These are phyloP conservation scores for Epichloe amarillans DNA, from an alignment of 2,329 filamentous ascomycete species.

Conservation along the genomic window DNA sequence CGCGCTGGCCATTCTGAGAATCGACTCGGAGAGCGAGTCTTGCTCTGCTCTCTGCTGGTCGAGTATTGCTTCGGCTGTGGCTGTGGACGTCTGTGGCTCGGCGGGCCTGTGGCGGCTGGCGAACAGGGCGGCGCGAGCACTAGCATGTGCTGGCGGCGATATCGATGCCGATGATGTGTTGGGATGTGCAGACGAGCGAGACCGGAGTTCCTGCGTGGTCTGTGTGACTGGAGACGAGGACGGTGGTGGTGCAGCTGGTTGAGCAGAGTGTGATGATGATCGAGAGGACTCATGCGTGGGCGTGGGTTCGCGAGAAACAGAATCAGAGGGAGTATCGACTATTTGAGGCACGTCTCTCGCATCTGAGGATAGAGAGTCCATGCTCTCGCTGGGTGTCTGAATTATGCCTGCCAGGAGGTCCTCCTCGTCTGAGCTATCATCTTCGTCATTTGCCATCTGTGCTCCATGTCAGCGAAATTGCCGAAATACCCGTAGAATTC, in stretches of 20 bases:
- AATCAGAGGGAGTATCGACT: constrained; percentile 9
- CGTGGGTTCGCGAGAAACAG: constrained; percentile 2
- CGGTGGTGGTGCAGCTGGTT: constrained; percentile 5
- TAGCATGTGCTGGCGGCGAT: constrained; percentile 17
- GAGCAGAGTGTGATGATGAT: constrained; percentile 4
- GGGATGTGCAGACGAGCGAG: constrained; percentile 13
- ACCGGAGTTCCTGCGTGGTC: constrained; percentile 22
- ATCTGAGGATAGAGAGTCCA: constrained; percentile 26
- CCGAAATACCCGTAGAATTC: neutral
- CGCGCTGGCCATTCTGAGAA: constrained; percentile 66
- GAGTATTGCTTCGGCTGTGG: constrained; percentile 57
- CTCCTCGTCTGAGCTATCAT: constrained; percentile 39
- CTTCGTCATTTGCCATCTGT: constrained; percentile 23
- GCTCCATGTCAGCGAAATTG: constrained; percentile 6
- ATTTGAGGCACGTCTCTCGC: constrained; percentile 9
- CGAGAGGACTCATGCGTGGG: constrained; percentile 5
- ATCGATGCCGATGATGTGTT: constrained; percentile 5
- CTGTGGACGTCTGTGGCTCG: constrained; percentile 26
- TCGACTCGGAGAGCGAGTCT: constrained; percentile 65
- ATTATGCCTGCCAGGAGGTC: constrained; percentile 43
- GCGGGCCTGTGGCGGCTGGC: constrained; percentile 24
- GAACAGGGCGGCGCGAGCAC: constrained; percentile 31
- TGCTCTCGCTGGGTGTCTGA: constrained; percentile 40
- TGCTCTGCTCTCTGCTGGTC: constrained; percentile 70
- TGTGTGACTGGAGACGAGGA: constrained; percentile 13